A percentile compares a stretch with the other conserved stretches of the same genome.
Evolutionary conservation across 1,284 basidiomycete species (phyloP).

Genomic region (Erythrobasidium hasegawianum): DNA sequence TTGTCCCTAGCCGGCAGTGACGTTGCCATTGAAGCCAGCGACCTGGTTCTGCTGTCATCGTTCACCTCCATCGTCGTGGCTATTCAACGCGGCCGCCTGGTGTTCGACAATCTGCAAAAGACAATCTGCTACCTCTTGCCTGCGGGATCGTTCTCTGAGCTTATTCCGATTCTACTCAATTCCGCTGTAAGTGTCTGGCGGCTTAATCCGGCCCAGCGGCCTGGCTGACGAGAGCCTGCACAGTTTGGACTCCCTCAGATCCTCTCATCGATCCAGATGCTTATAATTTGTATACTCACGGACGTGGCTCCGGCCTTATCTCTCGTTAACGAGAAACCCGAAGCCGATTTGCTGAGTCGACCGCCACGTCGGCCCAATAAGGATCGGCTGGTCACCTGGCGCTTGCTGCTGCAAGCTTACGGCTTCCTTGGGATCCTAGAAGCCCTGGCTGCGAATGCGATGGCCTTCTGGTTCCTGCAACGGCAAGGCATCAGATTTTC

Average conservation of each 20-base stretch:
- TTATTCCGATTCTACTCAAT: conserved; percentile 62
- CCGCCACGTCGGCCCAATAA: conserved; percentile 62
- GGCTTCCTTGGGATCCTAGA: conserved; percentile 60
- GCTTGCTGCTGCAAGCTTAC: conserved; percentile 63
- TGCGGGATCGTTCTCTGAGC: conserved; percentile 59
- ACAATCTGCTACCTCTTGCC: conserved; percentile 46
- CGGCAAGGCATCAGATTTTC: conserved; percentile 59
- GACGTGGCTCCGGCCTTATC: conserved; percentile 58
- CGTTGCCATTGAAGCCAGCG: conserved; percentile 51
- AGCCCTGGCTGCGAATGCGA: conserved; percentile 56
- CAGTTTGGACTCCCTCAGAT: conserved; percentile 55
- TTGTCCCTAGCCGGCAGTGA: conserved; percentile 8
- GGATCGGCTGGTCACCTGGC: conserved; percentile 53
- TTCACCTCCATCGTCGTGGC: conserved; percentile 53
- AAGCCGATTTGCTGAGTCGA: conserved; percentile 57
- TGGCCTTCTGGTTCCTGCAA: conserved; percentile 50
- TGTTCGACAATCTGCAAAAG: conserved; percentile 37
- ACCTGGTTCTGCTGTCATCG: conserved; percentile 49
- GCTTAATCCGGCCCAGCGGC: too few species aligned
- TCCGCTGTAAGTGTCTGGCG: conserved; percentile 47
- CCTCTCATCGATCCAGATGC: conserved; percentile 55
- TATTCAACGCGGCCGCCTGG: conserved; percentile 52
- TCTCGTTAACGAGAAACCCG: conserved; percentile 60
- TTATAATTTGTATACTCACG: conserved; percentile 60
- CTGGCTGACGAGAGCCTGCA: too few species aligned